phyloP scores from a whole-genome alignment of 2,329 filamentous ascomycete species.

The Colletotrichum liaoningense region DNA sequence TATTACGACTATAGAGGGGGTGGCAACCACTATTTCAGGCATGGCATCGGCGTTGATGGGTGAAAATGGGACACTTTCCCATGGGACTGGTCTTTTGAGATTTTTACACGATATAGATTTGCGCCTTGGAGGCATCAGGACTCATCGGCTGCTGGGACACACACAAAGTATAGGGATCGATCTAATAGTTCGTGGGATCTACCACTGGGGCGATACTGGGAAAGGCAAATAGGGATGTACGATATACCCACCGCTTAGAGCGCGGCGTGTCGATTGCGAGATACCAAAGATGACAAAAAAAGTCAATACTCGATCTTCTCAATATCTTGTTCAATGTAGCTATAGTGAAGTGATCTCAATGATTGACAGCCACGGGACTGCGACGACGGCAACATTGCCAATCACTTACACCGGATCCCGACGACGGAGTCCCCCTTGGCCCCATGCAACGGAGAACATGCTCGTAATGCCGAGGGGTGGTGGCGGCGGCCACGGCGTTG shows the following conservation, averaged over 20 bases:
- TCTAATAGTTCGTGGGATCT: neutral
- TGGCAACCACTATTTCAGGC: neutral
- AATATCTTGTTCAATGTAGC: too few species aligned
- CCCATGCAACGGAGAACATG: neutral
- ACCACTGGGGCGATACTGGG: conserved; percentile 1
- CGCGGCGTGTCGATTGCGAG: conserved; percentile 19
- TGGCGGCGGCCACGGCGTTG: conserved; percentile 7
- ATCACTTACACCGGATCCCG: neutral
- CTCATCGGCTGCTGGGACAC: conserved; percentile 21
- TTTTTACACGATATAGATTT: conserved; percentile 19
- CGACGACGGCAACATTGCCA: too few species aligned
- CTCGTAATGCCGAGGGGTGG: neutral
- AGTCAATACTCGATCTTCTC: neutral
- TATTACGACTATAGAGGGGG: conserved; percentile 5
- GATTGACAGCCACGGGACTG: too few species aligned
- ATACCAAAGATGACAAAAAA: neutral
- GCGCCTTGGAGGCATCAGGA: conserved; percentile 30
- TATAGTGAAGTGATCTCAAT: too few species aligned
- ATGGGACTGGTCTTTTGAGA: conserved; percentile 5
- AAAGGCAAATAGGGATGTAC: conserved; percentile 5
- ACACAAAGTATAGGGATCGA: conserved; percentile 10
- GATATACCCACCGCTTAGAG: conserved; percentile 27
- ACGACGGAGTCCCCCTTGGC: neutral
- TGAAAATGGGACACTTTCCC: neutral
- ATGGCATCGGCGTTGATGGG: conserved; percentile 26